A percentile compares a stretch with the other conserved stretches of the same genome.
Conservation (phyloP, 495 filamentous ascomycete genomes). For the Rostrohypoxylon terebratum region DNA sequence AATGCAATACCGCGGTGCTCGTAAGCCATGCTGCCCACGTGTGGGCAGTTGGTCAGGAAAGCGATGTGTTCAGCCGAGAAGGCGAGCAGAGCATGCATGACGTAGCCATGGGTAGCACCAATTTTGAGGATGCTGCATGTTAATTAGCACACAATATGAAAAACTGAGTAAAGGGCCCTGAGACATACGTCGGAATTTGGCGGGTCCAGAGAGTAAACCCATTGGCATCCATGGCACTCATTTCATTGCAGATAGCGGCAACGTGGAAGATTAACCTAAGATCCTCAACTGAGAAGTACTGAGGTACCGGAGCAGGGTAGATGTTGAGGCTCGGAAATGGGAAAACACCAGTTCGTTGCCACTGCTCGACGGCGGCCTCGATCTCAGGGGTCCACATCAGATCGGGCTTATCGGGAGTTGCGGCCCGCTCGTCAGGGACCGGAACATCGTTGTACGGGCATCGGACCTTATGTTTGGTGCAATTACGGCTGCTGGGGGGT, state of each 20-base stretch:
- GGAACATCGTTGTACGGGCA: conserved; percentile 94
- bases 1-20: conserved; percentile 87
- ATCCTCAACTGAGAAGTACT: conserved; percentile 76
- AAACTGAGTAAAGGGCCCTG: neutral
- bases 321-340: conserved; percentile 87
- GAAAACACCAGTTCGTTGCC: conserved; percentile 85
- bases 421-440: conserved; percentile 71
- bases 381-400: conserved; percentile 85
- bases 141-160: conserved; percentile 43
- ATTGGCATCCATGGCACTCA: conserved; percentile 79
- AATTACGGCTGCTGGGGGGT: conserved; percentile 79
- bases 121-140: conserved; percentile 81
- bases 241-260: conserved; percentile 83
- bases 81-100: conserved; percentile 91
- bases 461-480: conserved; percentile 97
- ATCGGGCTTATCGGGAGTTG: conserved; percentile 77
- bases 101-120: conserved; percentile 82
- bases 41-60: conserved; percentile 82
- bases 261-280: conserved; percentile 92
- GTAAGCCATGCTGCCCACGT: conserved; percentile 85
- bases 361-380: conserved; percentile 81
- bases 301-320: conserved; percentile 72
- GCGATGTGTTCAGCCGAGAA: conserved; percentile 93
- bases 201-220: conserved; percentile 91
- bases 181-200: conserved; percentile 87